Evolutionary conservation across 106 monocot genomes (phyloP).

Genomic region (Apostasia ramifera): DNA sequence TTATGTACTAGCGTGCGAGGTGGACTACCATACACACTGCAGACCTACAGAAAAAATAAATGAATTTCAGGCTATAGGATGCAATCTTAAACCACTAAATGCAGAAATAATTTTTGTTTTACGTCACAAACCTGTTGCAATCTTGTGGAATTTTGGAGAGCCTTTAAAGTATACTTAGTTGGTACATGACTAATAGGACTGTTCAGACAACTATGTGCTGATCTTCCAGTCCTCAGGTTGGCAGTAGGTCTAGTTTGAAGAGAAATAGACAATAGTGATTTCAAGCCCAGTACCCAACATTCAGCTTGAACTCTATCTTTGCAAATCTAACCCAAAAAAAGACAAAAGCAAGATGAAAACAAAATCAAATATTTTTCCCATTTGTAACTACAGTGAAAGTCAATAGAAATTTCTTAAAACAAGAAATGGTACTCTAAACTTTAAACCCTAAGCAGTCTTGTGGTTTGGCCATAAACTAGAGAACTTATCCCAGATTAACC

Average conservation of each 20-base stretch:
- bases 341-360: background rate
- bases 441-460: no score
- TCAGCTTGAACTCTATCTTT: constrained; percentile 79
- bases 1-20: constrained; percentile 21
- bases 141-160: constrained; percentile 22
- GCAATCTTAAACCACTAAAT: background rate
- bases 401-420: no score
- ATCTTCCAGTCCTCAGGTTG: constrained; percentile 25
- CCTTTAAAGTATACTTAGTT: constrained; percentile 28
- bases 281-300: constrained; percentile 62
- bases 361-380: background rate
- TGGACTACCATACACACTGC: constrained; percentile 32
- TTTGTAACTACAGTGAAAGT: no score
- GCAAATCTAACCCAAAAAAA: constrained; percentile 49
- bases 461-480: no score
- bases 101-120: background rate
- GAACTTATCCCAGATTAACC: no score
- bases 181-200: constrained; percentile 36
- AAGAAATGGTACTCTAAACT: no score
- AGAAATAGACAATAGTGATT: constrained; percentile 33
- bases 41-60: constrained; percentile 27
- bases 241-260: constrained; percentile 23
- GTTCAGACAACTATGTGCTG: constrained; percentile 27
- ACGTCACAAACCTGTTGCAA: constrained; percentile 18
- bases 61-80: background rate